Conservation (phyloP, 306 rosid species). For the Citrullus amarus region DNA sequence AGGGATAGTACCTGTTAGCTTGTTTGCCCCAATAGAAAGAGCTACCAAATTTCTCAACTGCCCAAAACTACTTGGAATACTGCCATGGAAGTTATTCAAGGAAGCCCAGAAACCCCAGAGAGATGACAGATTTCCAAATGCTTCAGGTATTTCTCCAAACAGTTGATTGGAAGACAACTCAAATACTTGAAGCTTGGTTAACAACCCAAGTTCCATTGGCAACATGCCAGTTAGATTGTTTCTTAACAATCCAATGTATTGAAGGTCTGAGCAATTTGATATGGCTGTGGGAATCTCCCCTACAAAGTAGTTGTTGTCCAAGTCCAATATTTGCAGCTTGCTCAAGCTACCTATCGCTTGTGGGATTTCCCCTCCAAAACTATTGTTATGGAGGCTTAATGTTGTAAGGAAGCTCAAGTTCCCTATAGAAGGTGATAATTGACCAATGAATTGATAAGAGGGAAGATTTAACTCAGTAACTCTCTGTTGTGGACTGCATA, state of each 20-base stretch:
- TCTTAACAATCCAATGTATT: not conserved
- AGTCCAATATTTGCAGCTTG: not conserved
- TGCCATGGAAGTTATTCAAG: conserved; percentile 11
- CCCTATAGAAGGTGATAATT: conserved; percentile 11
- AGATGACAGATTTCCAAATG: conserved; percentile 17
- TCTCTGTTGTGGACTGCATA: conserved; percentile 9
- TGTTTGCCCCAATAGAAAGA: not conserved
- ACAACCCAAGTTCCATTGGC: not conserved
- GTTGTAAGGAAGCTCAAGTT: conserved; percentile 15
- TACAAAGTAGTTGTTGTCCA: conserved; percentile 1
- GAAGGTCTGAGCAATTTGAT: conserved; percentile 13
- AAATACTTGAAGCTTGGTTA: conserved; percentile 3
- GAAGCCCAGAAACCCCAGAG: not conserved
- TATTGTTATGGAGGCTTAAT: conserved; percentile 7
- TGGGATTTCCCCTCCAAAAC: conserved; percentile 8
- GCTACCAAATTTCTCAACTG: not conserved
- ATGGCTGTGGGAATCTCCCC: conserved; percentile 13
- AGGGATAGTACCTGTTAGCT: conserved; percentile 16
- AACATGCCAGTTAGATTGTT: conserved; percentile 5
- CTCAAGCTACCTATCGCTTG: conserved; percentile 12
- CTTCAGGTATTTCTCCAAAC: conserved; percentile 13
- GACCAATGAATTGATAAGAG: not conserved
- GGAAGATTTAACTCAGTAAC: conserved; percentile 5
- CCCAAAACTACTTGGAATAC: conserved; percentile 17
- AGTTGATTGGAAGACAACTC: not conserved